A percentile compares a stretch with the other conserved stretches of the same genome.
phyloP scores from a whole-genome alignment of 352 stramenopile genomes.

The Pythium utonaiense region DNA sequence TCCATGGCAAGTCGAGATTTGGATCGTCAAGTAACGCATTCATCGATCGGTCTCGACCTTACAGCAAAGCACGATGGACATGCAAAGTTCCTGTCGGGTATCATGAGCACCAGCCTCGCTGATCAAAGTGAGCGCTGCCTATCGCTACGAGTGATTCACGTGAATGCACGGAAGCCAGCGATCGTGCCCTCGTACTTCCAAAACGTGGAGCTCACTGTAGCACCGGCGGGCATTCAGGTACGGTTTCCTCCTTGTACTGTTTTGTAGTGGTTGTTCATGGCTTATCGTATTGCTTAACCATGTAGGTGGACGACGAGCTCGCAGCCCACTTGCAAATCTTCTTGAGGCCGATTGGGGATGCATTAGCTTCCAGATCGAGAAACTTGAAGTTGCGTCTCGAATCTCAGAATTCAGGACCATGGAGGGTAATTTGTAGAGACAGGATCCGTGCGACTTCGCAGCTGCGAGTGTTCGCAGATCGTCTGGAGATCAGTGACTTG shows the following conservation, averaged over 20 bases:
- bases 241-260: no score
- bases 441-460: conserved; percentile 37
- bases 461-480: conserved; percentile 59
- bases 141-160: conserved; percentile 47
- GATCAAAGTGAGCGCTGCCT: conserved; percentile 29
- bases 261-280: neutral
- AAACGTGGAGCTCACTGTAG: conserved; percentile 52
- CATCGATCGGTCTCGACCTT: conserved; percentile 29
- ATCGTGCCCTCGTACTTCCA: conserved; percentile 64
- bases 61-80: conserved; percentile 40
- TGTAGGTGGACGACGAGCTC: conserved; percentile 31
- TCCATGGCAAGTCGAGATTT: conserved; percentile 27
- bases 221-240: conserved; percentile 70
- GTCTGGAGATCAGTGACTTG: conserved; percentile 50
- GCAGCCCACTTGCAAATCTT: conserved; percentile 14
- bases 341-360: conserved; percentile 18
- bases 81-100: conserved; percentile 20
- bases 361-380: neutral
- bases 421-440: neutral
- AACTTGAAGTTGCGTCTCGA: no score
- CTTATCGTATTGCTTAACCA: neutral
- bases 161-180: conserved; percentile 42
- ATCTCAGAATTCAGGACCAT: no score
- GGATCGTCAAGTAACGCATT: conserved; percentile 10
- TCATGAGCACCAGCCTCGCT: conserved; percentile 48